Percentiles rank a stretch among this genome's conserved stretches.
Evolutionary conservation across 2,329 filamentous ascomycete genomes (phyloP).

Genomic region (Cylindrodendrum hubeiense): DNA sequence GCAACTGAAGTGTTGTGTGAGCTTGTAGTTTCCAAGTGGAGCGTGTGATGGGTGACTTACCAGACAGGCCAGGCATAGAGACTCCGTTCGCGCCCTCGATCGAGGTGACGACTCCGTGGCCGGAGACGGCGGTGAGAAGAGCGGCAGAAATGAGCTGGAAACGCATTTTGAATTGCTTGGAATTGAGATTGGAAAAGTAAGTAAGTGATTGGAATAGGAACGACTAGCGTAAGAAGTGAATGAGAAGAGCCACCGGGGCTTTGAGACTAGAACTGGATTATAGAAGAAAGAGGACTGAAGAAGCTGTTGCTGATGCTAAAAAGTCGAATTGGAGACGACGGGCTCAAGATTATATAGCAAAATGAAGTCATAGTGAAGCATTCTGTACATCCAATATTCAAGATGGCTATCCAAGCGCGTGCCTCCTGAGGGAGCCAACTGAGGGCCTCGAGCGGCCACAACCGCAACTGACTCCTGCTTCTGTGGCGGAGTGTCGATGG

Average conservation of each 20-base stretch:
- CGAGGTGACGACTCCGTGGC: slow-evolving; percentile 69
- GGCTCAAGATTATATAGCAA: slow-evolving; percentile 16
- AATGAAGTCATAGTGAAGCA: background rate
- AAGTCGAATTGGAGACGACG: background rate
- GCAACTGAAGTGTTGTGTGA: slow-evolving; percentile 55
- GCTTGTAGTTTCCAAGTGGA: background rate
- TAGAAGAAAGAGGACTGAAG: slow-evolving; percentile 10
- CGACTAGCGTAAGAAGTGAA: slow-evolving; percentile 24
- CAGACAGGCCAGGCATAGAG: slow-evolving; percentile 68
- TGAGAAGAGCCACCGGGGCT: slow-evolving; percentile 22
- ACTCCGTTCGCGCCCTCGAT: slow-evolving; percentile 72
- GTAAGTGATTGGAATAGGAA: slow-evolving; percentile 14
- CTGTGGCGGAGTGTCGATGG: slow-evolving; percentile 22
- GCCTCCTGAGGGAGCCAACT: background rate
- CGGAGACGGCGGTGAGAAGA: slow-evolving; percentile 62
- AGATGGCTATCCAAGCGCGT: background rate
- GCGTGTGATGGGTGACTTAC: slow-evolving; percentile 32
- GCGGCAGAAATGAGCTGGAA: slow-evolving; percentile 44
- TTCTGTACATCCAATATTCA: background rate
- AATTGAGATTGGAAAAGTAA: background rate
- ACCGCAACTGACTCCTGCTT: background rate
- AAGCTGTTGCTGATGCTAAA: slow-evolving; percentile 14
- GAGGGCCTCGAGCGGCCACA: background rate
- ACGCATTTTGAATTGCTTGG: slow-evolving; percentile 43
- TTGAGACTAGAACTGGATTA: slow-evolving; percentile 3